Conservation (phyloP, 164 flowering plant species). For the Pachysandra terminalis region DNA sequence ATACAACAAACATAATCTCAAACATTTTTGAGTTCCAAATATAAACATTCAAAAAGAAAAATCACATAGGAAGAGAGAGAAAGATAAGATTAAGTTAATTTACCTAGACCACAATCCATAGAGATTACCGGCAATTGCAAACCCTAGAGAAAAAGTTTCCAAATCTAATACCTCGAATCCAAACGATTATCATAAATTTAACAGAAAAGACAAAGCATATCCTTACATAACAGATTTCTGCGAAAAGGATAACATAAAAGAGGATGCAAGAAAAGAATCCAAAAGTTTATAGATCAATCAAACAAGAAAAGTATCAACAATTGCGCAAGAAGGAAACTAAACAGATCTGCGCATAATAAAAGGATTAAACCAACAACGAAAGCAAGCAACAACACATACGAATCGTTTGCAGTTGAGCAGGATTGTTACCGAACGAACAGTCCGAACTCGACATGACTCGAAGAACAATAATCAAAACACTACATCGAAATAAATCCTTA, state of each 20-base stretch:
- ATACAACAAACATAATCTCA: background rate
- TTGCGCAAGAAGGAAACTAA: background rate
- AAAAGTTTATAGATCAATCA: background rate
- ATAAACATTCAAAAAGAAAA: background rate
- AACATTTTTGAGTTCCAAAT: background rate
- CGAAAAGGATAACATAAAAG: background rate
- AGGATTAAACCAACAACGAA: background rate
- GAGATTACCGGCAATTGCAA: background rate
- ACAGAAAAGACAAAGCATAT: conserved; percentile 2
- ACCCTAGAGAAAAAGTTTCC: background rate
- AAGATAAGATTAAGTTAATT: background rate
- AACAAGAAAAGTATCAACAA: conserved; percentile 19
- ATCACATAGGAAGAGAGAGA: background rate
- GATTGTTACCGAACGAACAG: conserved; percentile 31
- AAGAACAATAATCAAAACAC: background rate
- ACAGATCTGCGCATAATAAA: background rate
- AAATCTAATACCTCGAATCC: background rate
- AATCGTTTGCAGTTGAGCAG: conserved; percentile 22
- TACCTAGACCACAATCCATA: conserved; percentile 40
- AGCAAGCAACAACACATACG: conserved; percentile 19
- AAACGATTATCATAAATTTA: background rate
- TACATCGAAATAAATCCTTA: background rate
- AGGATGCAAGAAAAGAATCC: conserved; percentile 21
- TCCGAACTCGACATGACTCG: conserved; percentile 14
- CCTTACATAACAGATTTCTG: background rate